Conservation (phyloP, 441 rosid species). For the Eruca vesicaria region DNA sequence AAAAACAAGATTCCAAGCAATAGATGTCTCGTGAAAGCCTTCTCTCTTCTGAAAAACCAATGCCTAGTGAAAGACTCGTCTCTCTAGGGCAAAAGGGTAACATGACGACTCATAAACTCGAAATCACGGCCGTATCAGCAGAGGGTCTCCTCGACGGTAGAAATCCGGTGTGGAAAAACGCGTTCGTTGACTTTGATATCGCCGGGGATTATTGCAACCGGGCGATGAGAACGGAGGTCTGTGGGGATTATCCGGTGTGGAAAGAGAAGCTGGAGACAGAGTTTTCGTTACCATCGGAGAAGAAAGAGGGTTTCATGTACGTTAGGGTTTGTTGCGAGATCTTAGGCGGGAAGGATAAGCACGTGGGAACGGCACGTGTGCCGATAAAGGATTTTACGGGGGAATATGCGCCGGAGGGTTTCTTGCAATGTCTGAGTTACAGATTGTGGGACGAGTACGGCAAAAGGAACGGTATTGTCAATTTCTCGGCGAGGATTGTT, state of each 20-base stretch:
- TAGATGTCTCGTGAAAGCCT: too few species aligned
- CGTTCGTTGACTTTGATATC: constrained; percentile 4
- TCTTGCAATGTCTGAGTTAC: constrained; percentile 30
- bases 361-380: constrained; percentile 29
- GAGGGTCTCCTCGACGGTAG: constrained; percentile 2
- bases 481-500: constrained; percentile 15
- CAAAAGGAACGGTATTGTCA: constrained; percentile 14
- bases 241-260: constrained; percentile 19
- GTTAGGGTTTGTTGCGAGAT: background rate
- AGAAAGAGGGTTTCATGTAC: constrained; percentile 15
- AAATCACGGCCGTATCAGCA: constrained; percentile 24
- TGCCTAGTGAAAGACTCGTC: too few species aligned
- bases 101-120: background rate
- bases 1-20: too few species aligned
- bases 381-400: constrained; percentile 28
- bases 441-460: constrained; percentile 13
- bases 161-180: constrained; percentile 15
- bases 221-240: background rate
- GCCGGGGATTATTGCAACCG: background rate
- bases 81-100: too few species aligned
- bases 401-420: constrained; percentile 26
- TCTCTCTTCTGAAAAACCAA: too few species aligned
- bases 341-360: background rate
- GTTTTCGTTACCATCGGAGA: background rate
- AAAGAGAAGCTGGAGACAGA: constrained; percentile 17